Evolutionary conservation across 495 filamentous ascomycete species (phyloP), one percentile per base, ranked within the genome.

Genomic region (Hypoxylon fragiforme): DNA sequence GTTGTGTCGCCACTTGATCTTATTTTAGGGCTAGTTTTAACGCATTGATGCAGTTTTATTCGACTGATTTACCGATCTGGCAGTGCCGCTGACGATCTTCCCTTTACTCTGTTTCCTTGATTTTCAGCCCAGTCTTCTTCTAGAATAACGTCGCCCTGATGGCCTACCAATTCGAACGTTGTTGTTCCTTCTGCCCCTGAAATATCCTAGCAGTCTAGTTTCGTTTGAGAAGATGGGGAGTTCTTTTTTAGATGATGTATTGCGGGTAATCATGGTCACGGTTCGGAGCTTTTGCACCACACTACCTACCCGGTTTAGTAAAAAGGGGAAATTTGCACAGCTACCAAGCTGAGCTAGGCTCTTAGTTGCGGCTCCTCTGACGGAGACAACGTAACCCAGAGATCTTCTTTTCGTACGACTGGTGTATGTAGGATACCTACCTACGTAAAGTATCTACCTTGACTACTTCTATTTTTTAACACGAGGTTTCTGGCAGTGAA

Each of bases 381-480:
- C n/a, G n/a, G n/a, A n/a, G n/a, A n/a, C n/a, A n/a, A n/a, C n/a
- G n/a, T n/a, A n/a, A n/a, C n/a, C n/a, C n/a, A n/a, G n/a, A n/a
- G n/a, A n/a, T n/a, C n/a, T n/a, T n/a, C n/a, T n/a, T n/a, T n/a
- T n/a, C n/a, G n/a, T n/a, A n/a, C n/a, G n/a, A n/a, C n/a, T n/a
- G n/a, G n/a, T n/a, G n/a, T n/a, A n/a, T n/a, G n/a, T n/a, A n/a
- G n/a, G n/a, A n/a, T n/a, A n/a, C n/a, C n/a, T n/a, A n/a, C n/a
- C n/a, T n/a, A n/a, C n/a, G n/a, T n/a, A n/a, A n/a, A n/a, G n/a
- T n/a, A n/a, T n/a, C n/a, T n/a, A n/a, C n/a, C n/a, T n/a, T n/a
- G 14, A 15, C 34, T 37, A 47, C 57, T 54, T 9, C 54, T 57
- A 57, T 62, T 57, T 62, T 50, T 40, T 34, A 50, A 62, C 44